Percentiles rank a stretch among this genome's conserved stretches.
Evolutionary conservation across 2,329 filamentous ascomycete genomes (phyloP).

Genomic region (Diaporthe sp.): DNA sequence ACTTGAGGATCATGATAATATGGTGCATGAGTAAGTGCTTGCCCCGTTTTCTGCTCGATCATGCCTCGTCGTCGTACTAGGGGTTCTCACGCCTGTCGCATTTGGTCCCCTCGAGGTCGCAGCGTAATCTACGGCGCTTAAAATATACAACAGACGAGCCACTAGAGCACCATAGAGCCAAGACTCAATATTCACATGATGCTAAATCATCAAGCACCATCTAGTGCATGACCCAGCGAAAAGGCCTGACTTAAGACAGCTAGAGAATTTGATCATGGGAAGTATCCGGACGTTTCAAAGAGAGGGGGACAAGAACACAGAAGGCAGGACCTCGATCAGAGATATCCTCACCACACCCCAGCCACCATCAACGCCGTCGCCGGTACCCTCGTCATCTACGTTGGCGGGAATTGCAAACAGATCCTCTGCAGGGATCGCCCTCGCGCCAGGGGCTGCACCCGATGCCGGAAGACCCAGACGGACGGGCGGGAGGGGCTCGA

Average conservation of each 20-base stretch:
- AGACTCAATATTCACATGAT: not conserved
- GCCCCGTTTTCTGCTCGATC: not conserved
- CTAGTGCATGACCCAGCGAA: not conserved
- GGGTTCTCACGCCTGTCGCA: no score
- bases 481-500: not conserved
- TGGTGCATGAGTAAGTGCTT: conserved; percentile 21
- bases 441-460: no score
- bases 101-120: not conserved
- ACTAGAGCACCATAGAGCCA: no score
- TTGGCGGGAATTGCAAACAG: not conserved
- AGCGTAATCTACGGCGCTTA: fast-evolving
- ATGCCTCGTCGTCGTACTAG: not conserved
- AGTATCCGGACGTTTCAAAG: not conserved
- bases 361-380: not conserved
- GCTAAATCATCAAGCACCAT: not conserved
- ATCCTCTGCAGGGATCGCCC: no score
- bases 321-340: not conserved
- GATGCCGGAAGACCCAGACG: not conserved
- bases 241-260: not conserved
- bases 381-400: not conserved
- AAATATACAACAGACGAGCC: not conserved
- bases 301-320: not conserved
- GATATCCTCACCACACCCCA: not conserved
- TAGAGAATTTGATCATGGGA: not conserved
- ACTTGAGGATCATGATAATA: not conserved